Base-by-base conservation (phyloP, 2,329 filamentous ascomycete species). In the Hymenoscyphus occultus region DNA sequence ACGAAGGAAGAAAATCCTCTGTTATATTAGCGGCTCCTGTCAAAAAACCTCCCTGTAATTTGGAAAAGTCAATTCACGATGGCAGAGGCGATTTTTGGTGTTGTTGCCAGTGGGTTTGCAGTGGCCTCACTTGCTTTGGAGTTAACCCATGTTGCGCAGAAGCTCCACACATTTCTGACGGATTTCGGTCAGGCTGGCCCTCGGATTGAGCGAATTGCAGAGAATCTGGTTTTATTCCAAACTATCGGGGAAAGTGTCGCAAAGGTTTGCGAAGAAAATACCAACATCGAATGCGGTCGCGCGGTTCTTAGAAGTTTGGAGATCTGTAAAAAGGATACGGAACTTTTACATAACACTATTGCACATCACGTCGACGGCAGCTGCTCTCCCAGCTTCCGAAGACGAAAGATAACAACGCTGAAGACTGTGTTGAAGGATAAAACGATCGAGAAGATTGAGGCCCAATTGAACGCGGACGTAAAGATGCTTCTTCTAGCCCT, bases 401-500 rank as follows among this genome's bases (percentile, higher is more conserved):
- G 57, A 40, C 54, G 54, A 22, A 61, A 57, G 5, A 61, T 39
- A 62, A 31, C 28, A 22, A 56, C 9, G 10, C 54, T 68, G 7
- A 65, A 61, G 19, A 32, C 39, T 9, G 32, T 51, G 6, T 40
- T 66, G 48, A 64, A 61, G 54, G 63, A 64, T 6, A 62, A 61
- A 39, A 63, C 48, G 5, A 66, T 66, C 14, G 40, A 61, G 5
- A 63, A 60, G 7, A 31, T 68, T n/a, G 64, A 68, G 56, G 9
- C 28, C 45, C 62, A 68, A 63, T 35, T 68, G 22, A 35, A 39
- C 42, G 62, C 60, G 4, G 56, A 66, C 61, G 56, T 68, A 28
- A 63, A 58, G 60, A 65, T 65, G 60, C 64, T 68, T 9, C 59
- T 66, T 28, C n/a, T 66, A 9, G 42, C 64, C 9, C 62, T 66